phyloP scores from a whole-genome alignment of 345 rosid genomes.

The Ailanthus altissimus region DNA sequence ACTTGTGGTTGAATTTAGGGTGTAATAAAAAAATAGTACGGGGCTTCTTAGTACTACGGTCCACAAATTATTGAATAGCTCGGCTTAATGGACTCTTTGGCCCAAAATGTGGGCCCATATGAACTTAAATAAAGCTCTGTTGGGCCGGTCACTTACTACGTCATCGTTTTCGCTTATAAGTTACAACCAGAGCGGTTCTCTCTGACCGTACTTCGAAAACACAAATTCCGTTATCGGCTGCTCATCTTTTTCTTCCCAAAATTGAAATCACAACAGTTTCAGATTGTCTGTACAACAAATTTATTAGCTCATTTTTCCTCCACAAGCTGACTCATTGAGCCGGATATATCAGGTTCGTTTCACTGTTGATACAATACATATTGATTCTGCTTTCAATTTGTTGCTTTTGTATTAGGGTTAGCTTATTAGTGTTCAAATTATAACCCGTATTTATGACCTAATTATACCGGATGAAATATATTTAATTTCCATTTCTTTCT shows the following conservation, averaged over 20 bases:
- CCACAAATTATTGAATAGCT: too few species aligned
- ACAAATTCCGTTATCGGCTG: background rate
- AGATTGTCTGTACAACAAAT: background rate
- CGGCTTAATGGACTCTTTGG: too few species aligned
- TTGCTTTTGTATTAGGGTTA: background rate
- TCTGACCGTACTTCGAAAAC: background rate
- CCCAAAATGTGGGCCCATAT: too few species aligned
- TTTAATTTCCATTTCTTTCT: background rate
- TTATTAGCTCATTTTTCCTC: background rate
- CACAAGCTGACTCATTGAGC: background rate
- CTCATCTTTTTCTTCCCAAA: background rate
- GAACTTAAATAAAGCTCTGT: background rate
- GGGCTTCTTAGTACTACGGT: too few species aligned
- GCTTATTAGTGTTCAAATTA: background rate
- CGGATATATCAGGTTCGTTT: background rate
- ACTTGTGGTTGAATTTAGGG: too few species aligned
- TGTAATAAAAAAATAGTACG: too few species aligned
- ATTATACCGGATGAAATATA: background rate
- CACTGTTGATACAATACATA: background rate
- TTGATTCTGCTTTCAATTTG: background rate
- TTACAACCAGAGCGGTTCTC: background rate
- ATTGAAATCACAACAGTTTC: background rate
- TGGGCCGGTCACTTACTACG: background rate
- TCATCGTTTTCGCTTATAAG: background rate
- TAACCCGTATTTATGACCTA: background rate